A percentile compares a stretch with the other conserved stretches of the same genome.
phyloP scores from a whole-genome alignment of 331 rosid genomes.

The Pyrus hybrid region DNA sequence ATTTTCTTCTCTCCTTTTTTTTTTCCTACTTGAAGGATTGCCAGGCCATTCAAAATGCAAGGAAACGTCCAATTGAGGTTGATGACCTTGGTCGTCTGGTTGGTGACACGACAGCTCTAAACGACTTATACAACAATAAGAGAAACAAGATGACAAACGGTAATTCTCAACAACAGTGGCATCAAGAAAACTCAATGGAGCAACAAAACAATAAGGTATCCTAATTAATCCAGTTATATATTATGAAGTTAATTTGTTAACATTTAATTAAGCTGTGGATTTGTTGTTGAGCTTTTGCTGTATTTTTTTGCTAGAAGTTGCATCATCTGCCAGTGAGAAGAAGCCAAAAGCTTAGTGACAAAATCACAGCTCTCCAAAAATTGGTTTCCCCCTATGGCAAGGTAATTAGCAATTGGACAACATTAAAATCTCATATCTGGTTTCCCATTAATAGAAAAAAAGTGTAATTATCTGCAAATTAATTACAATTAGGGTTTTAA shows the following conservation, averaged over 20 bases:
- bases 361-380: constrained; percentile 61
- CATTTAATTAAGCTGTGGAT: neutral
- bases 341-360: constrained; percentile 64
- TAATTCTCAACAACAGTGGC: constrained; percentile 24
- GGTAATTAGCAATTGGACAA: constrained; percentile 18
- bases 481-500: neutral
- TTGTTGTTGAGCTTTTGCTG: neutral
- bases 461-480: neutral
- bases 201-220: constrained; percentile 21
- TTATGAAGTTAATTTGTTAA: neutral
- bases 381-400: constrained; percentile 84
- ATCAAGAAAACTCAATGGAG: constrained; percentile 3
- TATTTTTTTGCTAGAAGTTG: constrained; percentile 6
- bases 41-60: constrained; percentile 24
- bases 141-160: constrained; percentile 15
- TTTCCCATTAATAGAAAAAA: neutral
- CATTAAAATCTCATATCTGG: too few species aligned
- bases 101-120: constrained; percentile 11
- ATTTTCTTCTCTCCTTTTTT: neutral
- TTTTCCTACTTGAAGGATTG: constrained; percentile 1
- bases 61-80: constrained; percentile 41
- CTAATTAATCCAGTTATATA: neutral
- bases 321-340: constrained; percentile 29
- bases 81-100: neutral
- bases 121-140: constrained; percentile 16